Evolutionary conservation across 352 stramenopile species (phyloP).

Genomic region (Globisporangium recalcitrans): DNA sequence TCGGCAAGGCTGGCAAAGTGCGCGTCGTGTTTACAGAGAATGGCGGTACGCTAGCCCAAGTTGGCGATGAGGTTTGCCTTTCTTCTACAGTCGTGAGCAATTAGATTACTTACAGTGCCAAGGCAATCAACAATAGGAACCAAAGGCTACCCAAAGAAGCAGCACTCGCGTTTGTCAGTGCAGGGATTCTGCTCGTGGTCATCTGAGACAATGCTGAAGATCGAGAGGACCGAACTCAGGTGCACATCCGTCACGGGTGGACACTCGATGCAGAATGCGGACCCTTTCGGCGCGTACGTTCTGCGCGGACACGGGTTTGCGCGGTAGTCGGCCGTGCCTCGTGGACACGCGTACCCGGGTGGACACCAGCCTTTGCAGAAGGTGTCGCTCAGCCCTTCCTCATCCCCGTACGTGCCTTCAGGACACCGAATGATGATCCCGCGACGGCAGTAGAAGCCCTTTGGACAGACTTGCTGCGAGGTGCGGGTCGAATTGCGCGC

Average conservation of each 20-base stretch:
- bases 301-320: conserved; percentile 34
- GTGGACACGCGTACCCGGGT: conserved; percentile 60
- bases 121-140: background rate
- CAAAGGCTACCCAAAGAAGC: conserved; percentile 31
- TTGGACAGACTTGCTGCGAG: conserved; percentile 41
- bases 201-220: conserved; percentile 18
- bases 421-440: conserved; percentile 67
- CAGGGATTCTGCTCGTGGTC: conserved; percentile 21
- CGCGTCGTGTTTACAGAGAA: conserved; percentile 39
- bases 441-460: conserved; percentile 65
- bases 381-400: conserved; percentile 35
- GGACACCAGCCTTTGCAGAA: conserved; percentile 67
- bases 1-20: conserved; percentile 76
- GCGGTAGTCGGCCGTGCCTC: conserved; percentile 42
- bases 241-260: conserved; percentile 20
- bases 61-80: conserved; percentile 35
- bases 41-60: conserved; percentile 43
- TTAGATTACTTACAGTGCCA: background rate
- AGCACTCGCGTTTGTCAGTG: conserved; percentile 38
- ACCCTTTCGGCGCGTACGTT: conserved; percentile 41
- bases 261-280: conserved; percentile 40
- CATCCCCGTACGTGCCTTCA: conserved; percentile 55
- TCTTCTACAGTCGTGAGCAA: background rate
- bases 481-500: conserved; percentile 51
- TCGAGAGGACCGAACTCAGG: conserved; percentile 19